A percentile compares a stretch with the other conserved stretches of the same genome.
phyloP scores from a whole-genome alignment of 805 yeast genomes.

The Kodamaea neixiangensis region DNA sequence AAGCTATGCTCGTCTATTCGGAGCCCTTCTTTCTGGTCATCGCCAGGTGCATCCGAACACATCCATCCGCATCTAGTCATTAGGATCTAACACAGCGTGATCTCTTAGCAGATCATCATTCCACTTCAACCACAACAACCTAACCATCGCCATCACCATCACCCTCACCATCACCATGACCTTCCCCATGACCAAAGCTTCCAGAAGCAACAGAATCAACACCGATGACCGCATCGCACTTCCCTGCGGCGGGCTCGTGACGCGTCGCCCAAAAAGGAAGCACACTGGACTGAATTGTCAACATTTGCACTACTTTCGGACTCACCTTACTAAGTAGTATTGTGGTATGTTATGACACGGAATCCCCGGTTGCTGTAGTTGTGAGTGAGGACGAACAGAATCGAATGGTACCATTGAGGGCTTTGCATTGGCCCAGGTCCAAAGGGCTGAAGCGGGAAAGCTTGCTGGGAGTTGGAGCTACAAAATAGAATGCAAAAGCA shows the following conservation, averaged over 20 bases:
- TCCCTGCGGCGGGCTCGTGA: background rate
- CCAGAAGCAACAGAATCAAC: background rate
- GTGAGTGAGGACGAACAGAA: background rate
- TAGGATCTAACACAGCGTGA: too few species aligned
- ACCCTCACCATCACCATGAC: background rate
- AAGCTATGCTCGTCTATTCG: background rate
- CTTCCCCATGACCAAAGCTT: background rate
- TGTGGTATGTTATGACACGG: slow-evolving; percentile 1
- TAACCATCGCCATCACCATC: background rate
- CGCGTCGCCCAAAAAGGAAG: background rate
- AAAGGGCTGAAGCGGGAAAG: background rate
- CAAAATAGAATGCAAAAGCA: background rate
- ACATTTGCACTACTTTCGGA: background rate
- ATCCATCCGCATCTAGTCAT: background rate
- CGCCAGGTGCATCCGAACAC: background rate
- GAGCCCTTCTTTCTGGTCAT: background rate
- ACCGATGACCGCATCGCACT: too few species aligned
- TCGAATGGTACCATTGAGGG: background rate
- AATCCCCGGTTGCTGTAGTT: background rate
- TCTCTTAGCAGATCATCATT: too few species aligned
- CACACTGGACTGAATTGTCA: background rate
- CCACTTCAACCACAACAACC: too few species aligned
- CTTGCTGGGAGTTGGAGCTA: background rate
- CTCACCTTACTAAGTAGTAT: background rate
- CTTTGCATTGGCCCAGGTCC: background rate